phyloP scores from a whole-genome alignment of 106 monocot species.

The Agapanthus africanus region DNA sequence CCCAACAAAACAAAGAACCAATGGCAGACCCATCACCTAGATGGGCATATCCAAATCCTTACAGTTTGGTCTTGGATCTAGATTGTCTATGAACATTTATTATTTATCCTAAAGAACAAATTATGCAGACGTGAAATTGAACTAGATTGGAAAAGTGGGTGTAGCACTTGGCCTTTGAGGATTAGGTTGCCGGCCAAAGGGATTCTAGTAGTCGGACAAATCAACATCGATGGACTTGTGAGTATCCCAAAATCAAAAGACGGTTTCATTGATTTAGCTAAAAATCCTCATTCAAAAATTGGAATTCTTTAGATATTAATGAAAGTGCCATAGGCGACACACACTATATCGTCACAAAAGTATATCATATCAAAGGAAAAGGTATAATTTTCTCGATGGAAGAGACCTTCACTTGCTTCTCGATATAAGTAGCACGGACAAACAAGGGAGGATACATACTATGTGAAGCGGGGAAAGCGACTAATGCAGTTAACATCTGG shows the following conservation, averaged over 20 bases:
- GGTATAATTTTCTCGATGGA: neutral
- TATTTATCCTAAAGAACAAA: neutral
- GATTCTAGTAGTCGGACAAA: neutral
- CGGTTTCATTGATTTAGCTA: no score
- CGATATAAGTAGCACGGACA: neutral
- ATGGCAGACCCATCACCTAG: neutral
- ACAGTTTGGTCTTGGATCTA: neutral
- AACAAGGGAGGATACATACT: neutral
- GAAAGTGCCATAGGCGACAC: no score
- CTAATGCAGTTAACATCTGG: neutral
- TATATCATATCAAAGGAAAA: neutral
- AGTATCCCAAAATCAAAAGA: no score
- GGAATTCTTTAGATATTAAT: no score
- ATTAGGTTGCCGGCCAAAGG: neutral
- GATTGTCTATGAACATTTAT: neutral
- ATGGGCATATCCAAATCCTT: neutral
- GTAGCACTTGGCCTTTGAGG: neutral
- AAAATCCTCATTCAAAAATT: no score
- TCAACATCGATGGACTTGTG: no score
- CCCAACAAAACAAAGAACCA: neutral
- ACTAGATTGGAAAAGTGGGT: neutral
- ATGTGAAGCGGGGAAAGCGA: neutral
- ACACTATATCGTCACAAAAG: neutral
- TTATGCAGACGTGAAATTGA: neutral
- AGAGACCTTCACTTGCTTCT: no score